Percentiles rank a stretch among this genome's conserved stretches.
phyloP scores from a whole-genome alignment of 495 filamentous ascomycete genomes.

The Ramalina intermedia region DNA sequence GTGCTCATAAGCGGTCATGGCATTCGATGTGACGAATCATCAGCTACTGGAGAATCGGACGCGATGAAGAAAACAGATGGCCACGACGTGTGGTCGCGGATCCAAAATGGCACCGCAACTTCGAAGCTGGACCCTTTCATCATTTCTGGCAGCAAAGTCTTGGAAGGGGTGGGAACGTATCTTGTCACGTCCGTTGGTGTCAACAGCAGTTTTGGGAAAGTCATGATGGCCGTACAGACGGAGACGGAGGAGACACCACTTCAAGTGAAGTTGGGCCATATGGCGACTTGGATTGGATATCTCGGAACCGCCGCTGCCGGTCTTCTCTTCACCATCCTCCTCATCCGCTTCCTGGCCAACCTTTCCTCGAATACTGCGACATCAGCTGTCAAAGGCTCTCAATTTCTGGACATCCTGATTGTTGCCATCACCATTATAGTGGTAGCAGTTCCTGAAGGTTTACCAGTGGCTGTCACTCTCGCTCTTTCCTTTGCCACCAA shows the following conservation, averaged over 20 bases:
- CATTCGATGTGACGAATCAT: slow-evolving; percentile 55
- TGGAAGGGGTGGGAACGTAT: slow-evolving; percentile 50
- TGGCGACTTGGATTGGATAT: slow-evolving; percentile 52
- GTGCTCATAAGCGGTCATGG: slow-evolving; percentile 48
- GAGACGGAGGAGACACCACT: slow-evolving; percentile 49
- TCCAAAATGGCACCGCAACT: slow-evolving; percentile 36
- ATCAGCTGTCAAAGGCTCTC: slow-evolving; percentile 43
- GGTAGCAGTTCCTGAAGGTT: slow-evolving; percentile 56
- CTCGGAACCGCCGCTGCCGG: slow-evolving; percentile 40
- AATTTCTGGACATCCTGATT: slow-evolving; percentile 54
- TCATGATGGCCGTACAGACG: slow-evolving; percentile 46
- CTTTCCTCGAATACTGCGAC: slow-evolving; percentile 32
- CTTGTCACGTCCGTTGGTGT: slow-evolving; percentile 49
- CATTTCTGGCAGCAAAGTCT: slow-evolving; percentile 48
- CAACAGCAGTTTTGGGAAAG: slow-evolving; percentile 50
- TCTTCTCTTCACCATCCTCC: slow-evolving; percentile 45
- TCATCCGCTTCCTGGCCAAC: slow-evolving; percentile 44
- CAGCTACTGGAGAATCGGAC: slow-evolving; percentile 55
- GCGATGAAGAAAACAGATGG: slow-evolving; percentile 48
- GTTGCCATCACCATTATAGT: slow-evolving; percentile 58
- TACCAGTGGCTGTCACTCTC: slow-evolving; percentile 52
- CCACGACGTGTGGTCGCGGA: slow-evolving; percentile 42
- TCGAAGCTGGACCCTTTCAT: slow-evolving; percentile 52
- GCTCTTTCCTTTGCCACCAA: slow-evolving; percentile 58
- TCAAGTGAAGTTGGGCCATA: slow-evolving; percentile 44